Evolutionary conservation across 2,329 filamentous ascomycete species (phyloP), one percentile per base, ranked within the genome.

Genomic region (Cadophora sp.): DNA sequence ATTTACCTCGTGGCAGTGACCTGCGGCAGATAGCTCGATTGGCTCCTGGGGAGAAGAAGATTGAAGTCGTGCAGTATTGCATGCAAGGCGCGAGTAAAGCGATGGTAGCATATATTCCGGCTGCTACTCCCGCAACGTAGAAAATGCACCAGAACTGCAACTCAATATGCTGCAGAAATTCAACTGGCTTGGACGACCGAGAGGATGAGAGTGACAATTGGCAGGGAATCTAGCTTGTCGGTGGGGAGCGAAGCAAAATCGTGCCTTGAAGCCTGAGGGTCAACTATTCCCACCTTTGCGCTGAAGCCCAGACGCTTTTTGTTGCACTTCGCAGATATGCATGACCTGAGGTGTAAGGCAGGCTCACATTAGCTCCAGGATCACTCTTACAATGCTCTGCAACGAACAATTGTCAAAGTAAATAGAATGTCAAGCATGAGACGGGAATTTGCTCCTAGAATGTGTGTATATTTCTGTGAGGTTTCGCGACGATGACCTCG

Each of bases 81-180:
- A 92, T 97, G 82, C 86, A 92, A 74, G 93, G 94, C 14, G 92
- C 92, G 7, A 97, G 94, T 79, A 97, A 97, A 80, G 92, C 91
- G 64, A 80, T 91, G 79, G 87, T 89, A n/a, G 87, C 85, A 34
- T 91, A 88, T 73, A 81, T 90, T 26, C 86, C 86, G 22, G 73
- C 73, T n/a, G 59, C 62, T 34, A 26, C 48, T 58, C 26, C 50
- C 11, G 27, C 24, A 27, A 55, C 50, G 22, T 48, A 48, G 43
- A 48, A 1, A 3, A 22, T 14, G 14, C 12, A 48, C 43, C 6
- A n/a, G 6, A 22, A 22, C 22, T 19, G 8, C 43, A 14, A n/a
- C 19, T 22, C 43, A 22, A n/a, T 48, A 11, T 22, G n/a, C 8
- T 22, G 40, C 1, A 16, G 40, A 43, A 16, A 12, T 16, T 19